phyloP scores from a whole-genome alignment of 805 yeast species.

The Starmerella sp. region DNA sequence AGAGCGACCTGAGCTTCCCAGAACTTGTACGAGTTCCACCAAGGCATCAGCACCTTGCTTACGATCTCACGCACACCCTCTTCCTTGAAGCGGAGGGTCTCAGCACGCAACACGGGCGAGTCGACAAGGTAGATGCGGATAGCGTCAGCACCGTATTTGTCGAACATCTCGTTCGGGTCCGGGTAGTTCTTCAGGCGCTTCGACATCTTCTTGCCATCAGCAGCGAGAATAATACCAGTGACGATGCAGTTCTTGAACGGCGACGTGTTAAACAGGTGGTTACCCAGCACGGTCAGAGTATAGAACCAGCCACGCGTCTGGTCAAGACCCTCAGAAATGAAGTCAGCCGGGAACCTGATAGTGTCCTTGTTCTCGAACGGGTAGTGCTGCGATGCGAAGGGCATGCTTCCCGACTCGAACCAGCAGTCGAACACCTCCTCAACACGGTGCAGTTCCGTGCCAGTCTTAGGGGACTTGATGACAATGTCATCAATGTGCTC shows the following conservation, averaged over 20 bases:
- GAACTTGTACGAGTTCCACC: conserved; percentile 97
- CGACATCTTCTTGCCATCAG: conserved; percentile 99
- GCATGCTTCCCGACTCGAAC: conserved; percentile 99
- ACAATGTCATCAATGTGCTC: conserved; percentile 84
- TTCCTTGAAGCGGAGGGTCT: conserved; percentile 91
- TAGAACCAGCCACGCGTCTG: conserved; percentile 99
- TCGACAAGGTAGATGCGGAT: conserved; percentile 89
- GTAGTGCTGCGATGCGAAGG: conserved; percentile 91
- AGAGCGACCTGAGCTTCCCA: conserved; percentile 88
- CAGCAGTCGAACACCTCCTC: conserved; percentile 99
- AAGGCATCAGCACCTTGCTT: conserved; percentile 88
- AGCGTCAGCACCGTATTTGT: conserved; percentile 95
- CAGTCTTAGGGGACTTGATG: conserved; percentile 84
- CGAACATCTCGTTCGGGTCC: conserved; percentile 72
- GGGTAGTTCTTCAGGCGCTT: conserved; percentile 97
- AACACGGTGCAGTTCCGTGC: conserved; percentile 75
- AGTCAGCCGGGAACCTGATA: conserved; percentile 86
- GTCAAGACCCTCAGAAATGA: conserved; percentile 96
- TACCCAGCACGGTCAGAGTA: conserved; percentile 89
- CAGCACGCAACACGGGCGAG: conserved; percentile 95
- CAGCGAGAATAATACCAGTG: conserved; percentile 90
- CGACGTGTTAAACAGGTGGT: conserved; percentile 81
- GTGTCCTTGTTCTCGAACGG: conserved; percentile 79
- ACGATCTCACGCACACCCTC: conserved; percentile 98
- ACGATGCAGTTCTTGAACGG: conserved; percentile 95